Base-by-base conservation (phyloP, 805 yeast genomes). In the Zygoascus flipseniorum region DNA sequence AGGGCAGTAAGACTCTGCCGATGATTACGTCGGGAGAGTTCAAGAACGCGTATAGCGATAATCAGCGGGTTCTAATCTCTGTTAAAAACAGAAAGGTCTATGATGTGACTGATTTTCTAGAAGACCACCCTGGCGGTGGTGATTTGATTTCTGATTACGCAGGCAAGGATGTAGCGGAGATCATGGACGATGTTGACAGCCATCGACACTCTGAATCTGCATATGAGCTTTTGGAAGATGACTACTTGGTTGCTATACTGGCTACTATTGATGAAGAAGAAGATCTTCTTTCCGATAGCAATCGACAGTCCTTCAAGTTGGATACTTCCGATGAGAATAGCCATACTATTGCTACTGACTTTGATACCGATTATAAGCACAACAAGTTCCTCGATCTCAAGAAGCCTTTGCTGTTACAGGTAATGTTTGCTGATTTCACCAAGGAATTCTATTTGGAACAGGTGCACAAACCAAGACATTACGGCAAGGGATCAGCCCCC, bases 401-500 rank as follows among this genome's bases (percentile, higher is more conserved):
- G 61, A 82, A 80, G 67, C 95, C 99, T 1, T 74, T 93, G 61
- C 72, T 93, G 44, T 65, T 80, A 69, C 99, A 93, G 73, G 87
- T 93, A 47, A 71, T 89, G 53, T 75, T 79, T 56, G 82, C 89
- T 43, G 76, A 78, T 37, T 93, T 89, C 76, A 66, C 86, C 43
- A 92, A 87, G 67, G 95, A 88, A 44, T 92, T 93, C 65, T 93
- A 93, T 69, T 76, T 93, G 65, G 96, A 89, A 67, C 97, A 93
- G 71, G 93, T 93, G 44, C 99, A 93, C 70, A 82, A 97, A 71
- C 99, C 99, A 52, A 83, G 99, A 67, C 99, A 93, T 70, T 93
- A 90, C 67, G 98, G 98, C 59, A 83, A 89, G 67, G 97, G 97
- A 10, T 88, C 97, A 2, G 99, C 99, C 11, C 97, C 90, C 6